Conservation (phyloP, 495 filamentous ascomycete genomes). For the Talaromyces nanjingensis region DNA sequence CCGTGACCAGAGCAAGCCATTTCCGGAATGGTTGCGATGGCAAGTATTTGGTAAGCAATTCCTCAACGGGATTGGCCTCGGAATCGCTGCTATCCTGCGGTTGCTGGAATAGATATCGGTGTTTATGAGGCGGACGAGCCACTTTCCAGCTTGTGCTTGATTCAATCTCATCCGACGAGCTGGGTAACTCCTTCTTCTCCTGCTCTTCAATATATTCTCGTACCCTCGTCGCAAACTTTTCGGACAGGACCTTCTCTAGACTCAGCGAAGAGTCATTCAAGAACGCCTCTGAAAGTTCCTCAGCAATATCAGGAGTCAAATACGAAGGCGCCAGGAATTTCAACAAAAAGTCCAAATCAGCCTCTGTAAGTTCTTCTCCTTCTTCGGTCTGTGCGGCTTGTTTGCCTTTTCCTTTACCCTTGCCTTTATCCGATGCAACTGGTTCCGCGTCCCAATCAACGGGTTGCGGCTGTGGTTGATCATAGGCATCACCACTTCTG, state of each 20-base stretch:
- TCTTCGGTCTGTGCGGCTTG: constrained; percentile 34
- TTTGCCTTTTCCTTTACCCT: constrained; percentile 39
- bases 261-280: constrained; percentile 73
- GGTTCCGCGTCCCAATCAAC: constrained; percentile 28
- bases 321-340: constrained; percentile 85
- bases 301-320: constrained; percentile 88
- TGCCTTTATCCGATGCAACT: constrained; percentile 18
- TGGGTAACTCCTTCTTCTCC: constrained; percentile 43
- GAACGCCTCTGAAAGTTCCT: constrained; percentile 72
- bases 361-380: constrained; percentile 54
- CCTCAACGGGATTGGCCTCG: constrained; percentile 51
- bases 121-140: constrained; percentile 87
- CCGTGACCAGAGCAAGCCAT: constrained; percentile 79
- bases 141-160: constrained; percentile 58
- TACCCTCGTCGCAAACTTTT: constrained; percentile 65
- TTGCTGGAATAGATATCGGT: constrained; percentile 81
- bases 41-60: constrained; percentile 69
- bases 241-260: constrained; percentile 66
- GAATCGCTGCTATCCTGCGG: constrained; percentile 16
- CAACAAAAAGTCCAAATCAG: constrained; percentile 78
- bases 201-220: constrained; percentile 59
- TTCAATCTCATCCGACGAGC: constrained; percentile 50
- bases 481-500: constrained; percentile 72
- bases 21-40: constrained; percentile 83
- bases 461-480: constrained; percentile 63